Evolutionary conservation across 2,329 filamentous ascomycete species (phyloP), one percentile per base, ranked within the genome.

Genomic region (Scolecobasidium constrictum): DNA sequence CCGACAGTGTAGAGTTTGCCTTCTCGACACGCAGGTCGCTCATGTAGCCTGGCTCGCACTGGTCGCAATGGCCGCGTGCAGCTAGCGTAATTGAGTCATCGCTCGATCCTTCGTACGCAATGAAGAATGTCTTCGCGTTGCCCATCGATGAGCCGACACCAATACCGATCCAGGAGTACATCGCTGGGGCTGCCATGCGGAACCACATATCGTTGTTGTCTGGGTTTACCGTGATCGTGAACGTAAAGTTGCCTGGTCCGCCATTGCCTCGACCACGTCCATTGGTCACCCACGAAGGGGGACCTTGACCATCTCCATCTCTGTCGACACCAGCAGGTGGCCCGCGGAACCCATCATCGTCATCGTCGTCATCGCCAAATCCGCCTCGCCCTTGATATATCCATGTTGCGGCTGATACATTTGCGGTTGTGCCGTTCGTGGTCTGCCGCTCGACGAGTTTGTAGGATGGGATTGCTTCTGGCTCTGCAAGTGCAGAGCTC

Each of bases 141-240:
- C 76, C 76, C 50, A 67, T 64, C 37, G 65, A 50, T 44, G 62
- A 65, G 36, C 75, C 75, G 28, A 77, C 64, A 26, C 75, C 75
- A 34, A 78, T 56, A 45, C 69, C 72, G 34, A 66, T 66, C 73
- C 73, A 79, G 26, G 68, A 65, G 28, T 64, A 58, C 7, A 55
- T 53, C 28, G 55, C 59, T 21, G 68, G 63, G 31, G 70, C 67
- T 45, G 68, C 65, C 13, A 78, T 50, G n/a, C 67, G 67, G 55
- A 78, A 73, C 58, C 67, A 77, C 31, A 77, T 53, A 49, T 75
- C 57, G 45, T 64, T 61, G 44, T 62, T 64, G 18, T 47, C 45
- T 6, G 42, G 38, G n/a, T 52, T 48, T 1, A 48, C 46, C 2
- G 48, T 50, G 11, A 51, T 39, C 12, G 49, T 48, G 36, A 55